Evolutionary conservation across 371 early-diverging fungal species (phyloP).

Genomic region (Mucor plumbeus): DNA sequence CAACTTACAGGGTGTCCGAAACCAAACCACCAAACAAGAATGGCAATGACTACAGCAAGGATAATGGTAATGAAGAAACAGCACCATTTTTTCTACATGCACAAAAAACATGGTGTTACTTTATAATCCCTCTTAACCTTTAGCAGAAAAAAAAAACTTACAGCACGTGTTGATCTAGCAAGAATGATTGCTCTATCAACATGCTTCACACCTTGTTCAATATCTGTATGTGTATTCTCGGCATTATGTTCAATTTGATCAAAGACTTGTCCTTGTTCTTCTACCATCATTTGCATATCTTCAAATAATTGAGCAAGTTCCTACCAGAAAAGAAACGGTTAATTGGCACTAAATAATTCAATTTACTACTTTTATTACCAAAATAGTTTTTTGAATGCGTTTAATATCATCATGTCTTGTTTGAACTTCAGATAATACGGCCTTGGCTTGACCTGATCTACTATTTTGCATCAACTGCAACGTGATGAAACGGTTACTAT

Average conservation of each 20-base stretch:
- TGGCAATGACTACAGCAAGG: slow-evolving; percentile 52
- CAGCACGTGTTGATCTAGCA: slow-evolving; percentile 78
- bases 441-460: slow-evolving; percentile 80
- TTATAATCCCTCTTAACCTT: neutral
- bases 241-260: slow-evolving; percentile 76
- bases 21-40: slow-evolving; percentile 61
- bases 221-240: slow-evolving; percentile 63
- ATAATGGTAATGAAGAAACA: slow-evolving; percentile 61
- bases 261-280: slow-evolving; percentile 77
- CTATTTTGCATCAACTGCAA: slow-evolving; percentile 73
- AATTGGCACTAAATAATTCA: neutral
- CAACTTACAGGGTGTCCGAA: slow-evolving; percentile 45
- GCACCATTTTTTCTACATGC: slow-evolving; percentile 68
- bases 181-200: slow-evolving; percentile 71
- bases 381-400: slow-evolving; percentile 83
- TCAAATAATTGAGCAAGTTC: slow-evolving; percentile 89
- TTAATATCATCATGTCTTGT: slow-evolving; percentile 88
- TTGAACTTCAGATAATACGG: slow-evolving; percentile 85
- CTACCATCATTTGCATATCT: slow-evolving; percentile 89
- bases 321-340: slow-evolving; percentile 38
- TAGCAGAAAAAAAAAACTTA: slow-evolving; percentile 33
- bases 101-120: neutral
- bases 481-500: neutral
- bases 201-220: slow-evolving; percentile 76
- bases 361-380: slow-evolving; percentile 48